phyloP scores from a whole-genome alignment of 1,139 yeast genomes.

The Diutina sp. region DNA sequence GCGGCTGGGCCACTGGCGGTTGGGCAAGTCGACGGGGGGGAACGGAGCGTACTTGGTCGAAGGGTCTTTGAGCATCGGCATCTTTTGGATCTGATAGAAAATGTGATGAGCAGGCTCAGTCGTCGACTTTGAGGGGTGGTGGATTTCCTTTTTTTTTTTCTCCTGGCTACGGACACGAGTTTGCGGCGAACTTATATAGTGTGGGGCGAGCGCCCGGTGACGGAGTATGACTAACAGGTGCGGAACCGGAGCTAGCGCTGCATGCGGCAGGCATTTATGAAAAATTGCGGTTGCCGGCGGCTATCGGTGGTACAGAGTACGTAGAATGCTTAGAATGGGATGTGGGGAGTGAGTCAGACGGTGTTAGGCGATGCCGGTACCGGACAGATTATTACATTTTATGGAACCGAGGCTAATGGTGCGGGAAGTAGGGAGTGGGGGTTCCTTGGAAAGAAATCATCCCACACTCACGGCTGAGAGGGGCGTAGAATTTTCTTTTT shows the following conservation, averaged over 20 bases:
- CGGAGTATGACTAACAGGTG: not conserved
- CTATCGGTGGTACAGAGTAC: not conserved
- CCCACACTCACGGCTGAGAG: too few relatives aligned
- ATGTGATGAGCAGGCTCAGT: too few relatives aligned
- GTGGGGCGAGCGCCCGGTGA: not conserved
- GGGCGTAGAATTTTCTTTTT: too few relatives aligned
- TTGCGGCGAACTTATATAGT: not conserved
- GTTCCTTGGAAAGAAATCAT: too few relatives aligned
- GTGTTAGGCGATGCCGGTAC: too few relatives aligned
- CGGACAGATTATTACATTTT: too few relatives aligned
- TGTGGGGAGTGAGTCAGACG: too few relatives aligned
- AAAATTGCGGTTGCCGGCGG: not conserved
- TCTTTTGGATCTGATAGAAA: not conserved
- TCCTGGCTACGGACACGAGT: too few relatives aligned
- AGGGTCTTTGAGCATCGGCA: slow-evolving; percentile 2
- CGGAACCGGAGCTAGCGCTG: not conserved
- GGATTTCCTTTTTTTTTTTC: too few relatives aligned
- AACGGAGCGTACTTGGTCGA: not conserved
- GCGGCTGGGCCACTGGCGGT: slow-evolving; percentile 2
- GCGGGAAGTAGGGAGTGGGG: too few relatives aligned
- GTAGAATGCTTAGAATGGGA: too few relatives aligned
- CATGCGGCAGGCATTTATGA: not conserved
- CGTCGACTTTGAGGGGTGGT: not conserved
- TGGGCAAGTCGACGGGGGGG: slow-evolving; percentile 1
- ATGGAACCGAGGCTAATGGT: too few relatives aligned